Conservation (phyloP, 2,329 filamentous ascomycete species). For the Teratosphaeria epicoccoides region DNA sequence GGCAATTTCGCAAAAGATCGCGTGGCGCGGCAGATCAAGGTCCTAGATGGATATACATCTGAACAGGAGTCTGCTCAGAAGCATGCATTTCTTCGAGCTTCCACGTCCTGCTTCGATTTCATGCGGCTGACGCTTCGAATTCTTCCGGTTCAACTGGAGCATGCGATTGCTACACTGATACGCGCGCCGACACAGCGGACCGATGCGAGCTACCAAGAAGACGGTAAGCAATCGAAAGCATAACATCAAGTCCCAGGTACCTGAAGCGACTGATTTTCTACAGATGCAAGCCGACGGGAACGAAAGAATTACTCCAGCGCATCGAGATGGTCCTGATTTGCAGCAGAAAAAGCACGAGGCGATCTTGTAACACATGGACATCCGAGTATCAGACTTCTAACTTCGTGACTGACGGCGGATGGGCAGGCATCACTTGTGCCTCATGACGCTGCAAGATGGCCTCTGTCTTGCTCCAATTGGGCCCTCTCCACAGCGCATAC, state of each 20-base stretch:
- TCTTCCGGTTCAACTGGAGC: too few relatives aligned
- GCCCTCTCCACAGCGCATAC: conserved; percentile 19
- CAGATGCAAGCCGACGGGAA: conserved; percentile 25
- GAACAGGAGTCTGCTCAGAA: not conserved
- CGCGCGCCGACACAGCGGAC: not conserved
- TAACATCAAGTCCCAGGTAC: not conserved
- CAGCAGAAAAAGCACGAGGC: conserved; percentile 22
- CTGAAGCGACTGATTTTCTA: not conserved
- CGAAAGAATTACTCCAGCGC: too few relatives aligned
- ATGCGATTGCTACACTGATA: not conserved
- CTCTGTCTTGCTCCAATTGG: conserved; percentile 23
- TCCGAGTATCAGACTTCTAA: not conserved
- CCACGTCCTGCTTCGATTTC: not conserved
- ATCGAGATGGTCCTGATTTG: too few relatives aligned
- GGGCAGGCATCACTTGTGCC: conserved; percentile 32
- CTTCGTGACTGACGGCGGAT: conserved; percentile 16
- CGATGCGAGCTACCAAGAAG: not conserved
- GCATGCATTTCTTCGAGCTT: not conserved
- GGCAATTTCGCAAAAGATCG: not conserved
- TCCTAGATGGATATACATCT: not conserved
- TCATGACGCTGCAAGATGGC: conserved; percentile 23
- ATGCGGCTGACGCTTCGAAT: too few relatives aligned
- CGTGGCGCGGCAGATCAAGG: not conserved
- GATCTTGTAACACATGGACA: conserved; percentile 11
- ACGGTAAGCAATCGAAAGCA: not conserved